Evolutionary conservation across 2,329 filamentous ascomycete species (phyloP), one percentile per base, ranked within the genome.

Genomic region (Penicillium brevicompactum): DNA sequence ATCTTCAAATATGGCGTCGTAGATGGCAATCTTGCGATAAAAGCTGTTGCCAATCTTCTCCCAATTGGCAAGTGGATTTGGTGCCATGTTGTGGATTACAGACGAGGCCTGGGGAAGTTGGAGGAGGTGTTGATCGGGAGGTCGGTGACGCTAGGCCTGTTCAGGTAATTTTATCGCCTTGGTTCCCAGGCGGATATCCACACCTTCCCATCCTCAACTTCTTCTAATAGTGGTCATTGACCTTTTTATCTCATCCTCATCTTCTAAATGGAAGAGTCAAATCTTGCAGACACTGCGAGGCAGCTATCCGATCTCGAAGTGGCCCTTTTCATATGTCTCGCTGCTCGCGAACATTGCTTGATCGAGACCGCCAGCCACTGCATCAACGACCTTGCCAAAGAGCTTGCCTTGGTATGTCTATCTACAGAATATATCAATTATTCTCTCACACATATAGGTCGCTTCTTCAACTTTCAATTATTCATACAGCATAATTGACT

Each of bases 21-120:
- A 99, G 58, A 96, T 85, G 75, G 93, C 90, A 54, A 90, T 87
- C 80, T 96, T 97, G 74, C 93, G 90, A 79, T 97, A 99, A 82
- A 95, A 97, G 69, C 86, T 88, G 76, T 95, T 90, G 71, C 91
- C 94, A 63, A 97, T 86, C 75, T 86, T 89, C 80, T 96, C 92
- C 94, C 94, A 99, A 75, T 93, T 91, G 67, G 91, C 89, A 67
- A 91, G 91, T 69, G 92, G 84, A 69, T 86, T 87, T 58, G 73
- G 69, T 51, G 77, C 76, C 77, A 80, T 79, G 63, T 55, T 46
- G 43, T 34, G 55, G 30, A 48, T 57, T 54, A 56, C 45, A 50
- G 40, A 59, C 27, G 49, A 57, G 38, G 45, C 45, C 45, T 14
- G n/a, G 13, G 13, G 34, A 37, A 53, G 51, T 49, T 37, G 51